These are phyloP conservation scores for Lyophyllum decastes DNA, from an alignment of 768 basidiomycete species.

Conservation along the genomic window DNA sequence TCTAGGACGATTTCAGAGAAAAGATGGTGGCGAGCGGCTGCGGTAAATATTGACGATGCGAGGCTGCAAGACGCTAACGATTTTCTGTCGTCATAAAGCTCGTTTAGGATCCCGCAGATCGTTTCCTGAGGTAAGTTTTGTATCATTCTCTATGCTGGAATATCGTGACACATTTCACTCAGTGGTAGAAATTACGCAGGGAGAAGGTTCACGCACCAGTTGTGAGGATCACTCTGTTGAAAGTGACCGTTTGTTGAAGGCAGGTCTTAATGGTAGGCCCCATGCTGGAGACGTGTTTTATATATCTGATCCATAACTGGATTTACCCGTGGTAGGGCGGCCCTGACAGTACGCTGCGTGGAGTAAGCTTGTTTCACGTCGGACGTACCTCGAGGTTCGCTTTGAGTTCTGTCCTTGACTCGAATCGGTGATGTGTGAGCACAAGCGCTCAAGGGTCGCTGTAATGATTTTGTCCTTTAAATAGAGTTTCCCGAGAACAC, in stretches of 20 bases:
- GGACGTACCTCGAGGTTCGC: neutral
- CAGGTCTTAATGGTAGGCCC: neutral
- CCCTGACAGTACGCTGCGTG: neutral
- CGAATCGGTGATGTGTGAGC: neutral
- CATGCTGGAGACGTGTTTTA: neutral
- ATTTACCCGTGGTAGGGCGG: neutral
- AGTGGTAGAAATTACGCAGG: neutral
- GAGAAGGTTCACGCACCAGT: neutral
- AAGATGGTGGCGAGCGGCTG: slow-evolving; percentile 27
- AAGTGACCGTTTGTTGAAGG: too few species aligned
- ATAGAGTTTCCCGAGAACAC: neutral
- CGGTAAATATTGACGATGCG: slow-evolving; percentile 26
- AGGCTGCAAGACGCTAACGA: slow-evolving; percentile 31
- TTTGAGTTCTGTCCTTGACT: neutral
- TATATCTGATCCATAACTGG: neutral
- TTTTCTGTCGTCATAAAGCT: slow-evolving; percentile 27
- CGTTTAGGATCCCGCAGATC: slow-evolving; percentile 29
- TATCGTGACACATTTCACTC: neutral
- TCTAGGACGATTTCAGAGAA: slow-evolving; percentile 30
- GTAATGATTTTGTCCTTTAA: neutral
- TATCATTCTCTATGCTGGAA: slow-evolving; percentile 3
- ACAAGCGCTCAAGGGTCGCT: neutral
- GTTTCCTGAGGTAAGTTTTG: slow-evolving; percentile 34
- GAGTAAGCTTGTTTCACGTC: neutral
- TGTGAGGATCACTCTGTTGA: too few species aligned